phyloP scores from a whole-genome alignment of 768 basidiomycete species.

The Coprinellus micaceus region DNA sequence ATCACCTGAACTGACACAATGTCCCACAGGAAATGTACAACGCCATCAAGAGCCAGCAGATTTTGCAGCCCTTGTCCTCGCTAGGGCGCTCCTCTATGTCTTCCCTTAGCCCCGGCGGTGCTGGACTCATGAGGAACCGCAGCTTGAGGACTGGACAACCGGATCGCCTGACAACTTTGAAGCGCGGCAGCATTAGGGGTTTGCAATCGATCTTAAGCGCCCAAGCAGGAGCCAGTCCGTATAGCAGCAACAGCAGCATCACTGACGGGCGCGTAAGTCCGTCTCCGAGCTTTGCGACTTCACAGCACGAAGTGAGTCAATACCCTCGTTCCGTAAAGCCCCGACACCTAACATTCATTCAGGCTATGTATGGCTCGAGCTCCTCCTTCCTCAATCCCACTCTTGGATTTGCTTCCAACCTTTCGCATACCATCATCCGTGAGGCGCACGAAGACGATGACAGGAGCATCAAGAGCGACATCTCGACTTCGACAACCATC shows the following conservation, averaged over 20 bases:
- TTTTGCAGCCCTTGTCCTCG: slow-evolving; percentile 72
- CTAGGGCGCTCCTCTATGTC: slow-evolving; percentile 48
- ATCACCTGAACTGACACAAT: too few species aligned
- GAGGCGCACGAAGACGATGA: slow-evolving; percentile 91
- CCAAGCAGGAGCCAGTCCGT: slow-evolving; percentile 70
- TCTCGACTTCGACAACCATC: slow-evolving; percentile 65
- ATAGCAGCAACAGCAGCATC: slow-evolving; percentile 77
- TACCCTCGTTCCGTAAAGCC: too few species aligned
- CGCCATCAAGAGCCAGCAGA: slow-evolving; percentile 87
- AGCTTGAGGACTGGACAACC: slow-evolving; percentile 61
- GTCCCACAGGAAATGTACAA: slow-evolving; percentile 99
- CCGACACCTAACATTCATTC: too few species aligned
- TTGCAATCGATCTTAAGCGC: slow-evolving; percentile 72
- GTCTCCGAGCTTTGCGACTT: slow-evolving; percentile 90
- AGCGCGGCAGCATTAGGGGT: slow-evolving; percentile 90
- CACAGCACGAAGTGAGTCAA: slow-evolving; percentile 67
- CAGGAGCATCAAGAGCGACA: slow-evolving; percentile 61
- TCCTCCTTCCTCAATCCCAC: slow-evolving; percentile 75
- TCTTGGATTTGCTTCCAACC: slow-evolving; percentile 94
- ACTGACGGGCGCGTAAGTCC: slow-evolving; percentile 86
- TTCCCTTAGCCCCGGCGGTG: slow-evolving; percentile 53
- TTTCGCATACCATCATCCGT: slow-evolving; percentile 94
- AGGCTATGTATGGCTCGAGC: slow-evolving; percentile 62
- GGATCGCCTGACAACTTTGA: slow-evolving; percentile 73
- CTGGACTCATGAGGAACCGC: slow-evolving; percentile 56